Conservation (phyloP, 768 basidiomycete species). For the Termitomyces sp. region DNA sequence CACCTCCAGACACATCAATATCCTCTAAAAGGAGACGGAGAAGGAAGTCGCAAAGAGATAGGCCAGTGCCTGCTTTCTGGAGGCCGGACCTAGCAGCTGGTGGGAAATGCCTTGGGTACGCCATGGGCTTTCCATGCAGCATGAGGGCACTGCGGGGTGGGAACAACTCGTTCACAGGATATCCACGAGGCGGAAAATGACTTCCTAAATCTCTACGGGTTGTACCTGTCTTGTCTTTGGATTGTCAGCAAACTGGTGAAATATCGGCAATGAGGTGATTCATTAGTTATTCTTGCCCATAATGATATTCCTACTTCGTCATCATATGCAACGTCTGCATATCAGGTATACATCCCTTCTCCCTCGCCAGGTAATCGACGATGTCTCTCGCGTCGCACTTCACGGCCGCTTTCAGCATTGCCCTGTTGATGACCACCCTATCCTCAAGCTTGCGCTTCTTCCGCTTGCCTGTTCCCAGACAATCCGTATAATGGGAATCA, state of each 20-base stretch:
- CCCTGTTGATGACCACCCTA: constrained; percentile 43
- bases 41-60: constrained; percentile 17
- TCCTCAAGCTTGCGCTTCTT: constrained; percentile 59
- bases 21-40: constrained; percentile 10
- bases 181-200: constrained; percentile 11
- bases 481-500: constrained; percentile 17
- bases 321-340: constrained; percentile 49
- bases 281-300: background rate
- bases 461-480: constrained; percentile 14
- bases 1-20: background rate
- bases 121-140: constrained; percentile 33
- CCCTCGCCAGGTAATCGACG: constrained; percentile 59
- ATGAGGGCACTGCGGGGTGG: constrained; percentile 14
- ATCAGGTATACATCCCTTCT: constrained; percentile 71
- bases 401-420: constrained; percentile 65
- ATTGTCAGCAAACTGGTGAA: background rate
- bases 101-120: constrained; percentile 38
- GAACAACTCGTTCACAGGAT: constrained; percentile 4
- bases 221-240: background rate
- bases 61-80: constrained; percentile 35
- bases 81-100: constrained; percentile 26
- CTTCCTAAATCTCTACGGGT: background rate
- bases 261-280: background rate
- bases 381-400: constrained; percentile 62
- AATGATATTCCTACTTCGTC: background rate